phyloP scores from a whole-genome alignment of 495 filamentous ascomycete species.

The Lentithecium fluviatile region DNA sequence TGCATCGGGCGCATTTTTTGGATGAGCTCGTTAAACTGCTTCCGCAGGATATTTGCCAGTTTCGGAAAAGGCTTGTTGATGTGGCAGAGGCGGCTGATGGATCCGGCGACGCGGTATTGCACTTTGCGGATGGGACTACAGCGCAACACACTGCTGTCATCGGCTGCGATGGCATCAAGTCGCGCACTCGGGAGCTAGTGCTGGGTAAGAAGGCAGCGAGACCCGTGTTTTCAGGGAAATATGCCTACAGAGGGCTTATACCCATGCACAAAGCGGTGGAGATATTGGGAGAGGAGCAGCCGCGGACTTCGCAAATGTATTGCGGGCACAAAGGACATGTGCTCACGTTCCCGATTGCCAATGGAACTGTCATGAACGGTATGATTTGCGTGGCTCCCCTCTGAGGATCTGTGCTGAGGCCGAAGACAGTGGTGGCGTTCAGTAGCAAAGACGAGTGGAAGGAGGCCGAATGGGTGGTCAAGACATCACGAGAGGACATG shows the following conservation, averaged over 20 bases:
- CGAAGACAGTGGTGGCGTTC: constrained; percentile 49
- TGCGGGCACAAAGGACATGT: constrained; percentile 58
- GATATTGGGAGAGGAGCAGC: constrained; percentile 52
- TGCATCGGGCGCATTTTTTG: constrained; percentile 59
- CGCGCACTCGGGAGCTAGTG: constrained; percentile 49
- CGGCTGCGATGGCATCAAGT: constrained; percentile 61
- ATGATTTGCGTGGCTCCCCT: background rate
- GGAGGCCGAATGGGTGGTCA: constrained; percentile 57
- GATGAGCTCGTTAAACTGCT: constrained; percentile 58
- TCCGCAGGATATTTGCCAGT: constrained; percentile 47
- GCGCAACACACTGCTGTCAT: constrained; percentile 50
- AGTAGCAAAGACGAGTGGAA: constrained; percentile 47
- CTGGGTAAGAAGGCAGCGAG: constrained; percentile 41
- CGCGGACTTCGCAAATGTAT: constrained; percentile 54
- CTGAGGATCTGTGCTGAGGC: background rate
- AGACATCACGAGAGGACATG: constrained; percentile 58
- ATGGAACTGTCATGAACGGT: constrained; percentile 60
- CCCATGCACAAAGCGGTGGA: constrained; percentile 58
- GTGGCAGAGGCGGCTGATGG: constrained; percentile 33
- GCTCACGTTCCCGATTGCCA: constrained; percentile 65
- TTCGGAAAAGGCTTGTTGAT: constrained; percentile 44
- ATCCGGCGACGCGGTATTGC: constrained; percentile 44
- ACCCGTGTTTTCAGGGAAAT: constrained; percentile 50
- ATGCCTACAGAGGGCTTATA: constrained; percentile 58
- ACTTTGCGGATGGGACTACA: constrained; percentile 56